These are phyloP conservation scores for Rhodotorula sp. DNA, from an alignment of 1,284 basidiomycete species.

Conservation along the genomic window DNA sequence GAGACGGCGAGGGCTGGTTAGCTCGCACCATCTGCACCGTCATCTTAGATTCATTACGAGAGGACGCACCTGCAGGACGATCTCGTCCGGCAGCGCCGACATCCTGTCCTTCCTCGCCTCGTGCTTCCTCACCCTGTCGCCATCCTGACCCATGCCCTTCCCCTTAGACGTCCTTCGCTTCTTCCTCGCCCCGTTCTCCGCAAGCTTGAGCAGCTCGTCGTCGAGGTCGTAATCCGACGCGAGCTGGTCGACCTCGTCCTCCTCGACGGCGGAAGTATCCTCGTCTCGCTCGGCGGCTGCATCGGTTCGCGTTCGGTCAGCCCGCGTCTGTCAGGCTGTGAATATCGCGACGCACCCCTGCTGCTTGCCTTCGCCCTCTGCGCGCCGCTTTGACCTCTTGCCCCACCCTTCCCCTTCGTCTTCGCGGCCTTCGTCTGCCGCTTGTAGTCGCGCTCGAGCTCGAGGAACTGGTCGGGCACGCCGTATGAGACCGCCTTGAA, in stretches of 20 bases:
- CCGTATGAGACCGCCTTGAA: background rate
- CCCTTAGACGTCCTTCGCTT: background rate
- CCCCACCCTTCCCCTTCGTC: background rate
- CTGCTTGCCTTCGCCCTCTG: background rate
- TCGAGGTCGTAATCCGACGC: background rate
- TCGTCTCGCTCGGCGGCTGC: background rate
- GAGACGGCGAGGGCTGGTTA: background rate
- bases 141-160: background rate
- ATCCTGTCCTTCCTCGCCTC: background rate
- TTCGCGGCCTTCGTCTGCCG: background rate
- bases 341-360: background rate
- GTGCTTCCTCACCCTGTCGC: background rate
- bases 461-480: background rate
- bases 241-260: constrained; percentile 11
- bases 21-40: no score
- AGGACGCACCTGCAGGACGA: background rate
- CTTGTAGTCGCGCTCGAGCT: background rate
- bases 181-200: background rate
- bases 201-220: background rate
- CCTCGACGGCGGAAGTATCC: background rate
- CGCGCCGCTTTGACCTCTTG: background rate
- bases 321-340: no score
- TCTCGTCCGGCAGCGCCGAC: background rate
- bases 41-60: background rate
- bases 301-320: no score